These are phyloP conservation scores for Triticum urartu DNA, from an alignment of 176 grass and related monocot genomes.

Conservation along the genomic window DNA sequence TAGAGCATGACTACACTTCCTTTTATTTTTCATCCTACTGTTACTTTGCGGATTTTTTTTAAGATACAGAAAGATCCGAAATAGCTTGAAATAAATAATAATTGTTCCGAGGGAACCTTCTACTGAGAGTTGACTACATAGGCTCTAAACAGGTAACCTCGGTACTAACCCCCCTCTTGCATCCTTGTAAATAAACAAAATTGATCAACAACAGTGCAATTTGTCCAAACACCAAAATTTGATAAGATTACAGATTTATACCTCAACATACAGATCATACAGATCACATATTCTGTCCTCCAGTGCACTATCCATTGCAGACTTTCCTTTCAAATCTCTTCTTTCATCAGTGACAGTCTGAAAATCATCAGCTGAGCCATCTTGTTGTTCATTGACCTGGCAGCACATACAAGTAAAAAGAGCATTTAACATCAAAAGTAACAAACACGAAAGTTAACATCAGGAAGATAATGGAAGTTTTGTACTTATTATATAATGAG, in stretches of 20 bases:
- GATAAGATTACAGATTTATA: constrained; percentile 30
- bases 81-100: background rate
- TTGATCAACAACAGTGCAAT: background rate
- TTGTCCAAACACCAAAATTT: constrained; percentile 19
- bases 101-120: background rate
- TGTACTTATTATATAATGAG: background rate
- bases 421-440: constrained; percentile 24
- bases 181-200: background rate
- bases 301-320: constrained; percentile 64
- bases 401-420: constrained; percentile 32
- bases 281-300: constrained; percentile 98
- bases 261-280: constrained; percentile 99
- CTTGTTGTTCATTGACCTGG: constrained; percentile 49
- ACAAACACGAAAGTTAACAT: constrained; percentile 9
- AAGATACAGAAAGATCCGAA: background rate
- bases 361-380: constrained; percentile 86
- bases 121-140: background rate
- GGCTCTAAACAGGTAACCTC: background rate
- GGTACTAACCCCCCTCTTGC: background rate
- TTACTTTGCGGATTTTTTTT: background rate
- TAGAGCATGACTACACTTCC: background rate
- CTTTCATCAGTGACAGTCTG: constrained; percentile 60
- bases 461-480: constrained; percentile 7
- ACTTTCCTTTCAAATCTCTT: constrained; percentile 66
- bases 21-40: background rate